A percentile compares a stretch with the other conserved stretches of the same genome.
phyloP scores from a whole-genome alignment of 1,284 basidiomycete species.

The Sporisorium exsertum region DNA sequence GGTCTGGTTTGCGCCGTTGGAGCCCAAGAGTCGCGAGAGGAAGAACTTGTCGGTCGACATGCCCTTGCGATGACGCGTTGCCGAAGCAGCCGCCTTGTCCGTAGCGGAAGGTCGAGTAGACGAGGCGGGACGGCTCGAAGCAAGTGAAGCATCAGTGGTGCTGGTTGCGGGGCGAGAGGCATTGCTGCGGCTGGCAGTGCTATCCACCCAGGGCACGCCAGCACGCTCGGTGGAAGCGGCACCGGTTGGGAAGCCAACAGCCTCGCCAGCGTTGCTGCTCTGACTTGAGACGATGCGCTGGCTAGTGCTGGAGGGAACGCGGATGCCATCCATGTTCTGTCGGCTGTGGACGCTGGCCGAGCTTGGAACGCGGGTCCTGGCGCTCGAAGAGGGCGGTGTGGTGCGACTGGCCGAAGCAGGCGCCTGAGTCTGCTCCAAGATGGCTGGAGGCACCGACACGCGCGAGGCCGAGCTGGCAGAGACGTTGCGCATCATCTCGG shows the following conservation, averaged over 20 bases:
- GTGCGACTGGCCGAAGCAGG: constrained; percentile 2
- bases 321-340: constrained; percentile 4
- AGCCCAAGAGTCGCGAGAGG: constrained; percentile 55
- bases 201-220: constrained; percentile 5
- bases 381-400: constrained; percentile 7
- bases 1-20: constrained; percentile 16
- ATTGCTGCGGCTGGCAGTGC: constrained; percentile 8
- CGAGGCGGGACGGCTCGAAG: constrained; percentile 24
- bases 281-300: constrained; percentile 32
- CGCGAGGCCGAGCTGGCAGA: constrained; percentile 40
- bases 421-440: constrained; percentile 32
- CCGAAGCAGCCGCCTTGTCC: constrained; percentile 22
- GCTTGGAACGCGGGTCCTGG: constrained; percentile 29
- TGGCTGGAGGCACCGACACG: constrained; percentile 38
- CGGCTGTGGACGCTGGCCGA: constrained; percentile 24
- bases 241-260: constrained; percentile 40
- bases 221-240: constrained; percentile 13
- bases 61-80: constrained; percentile 59
- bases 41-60: constrained; percentile 65
- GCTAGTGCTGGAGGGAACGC: constrained; percentile 15
- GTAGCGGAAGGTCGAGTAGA: constrained; percentile 9
- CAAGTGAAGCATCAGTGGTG: constrained; percentile 5
- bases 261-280: constrained; percentile 20
- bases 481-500: constrained; percentile 43
- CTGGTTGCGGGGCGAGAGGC: constrained; percentile 5